Evolutionary conservation across 768 basidiomycete species (phyloP), one percentile per base, ranked within the genome.

Genomic region (Lentinula sp.): DNA sequence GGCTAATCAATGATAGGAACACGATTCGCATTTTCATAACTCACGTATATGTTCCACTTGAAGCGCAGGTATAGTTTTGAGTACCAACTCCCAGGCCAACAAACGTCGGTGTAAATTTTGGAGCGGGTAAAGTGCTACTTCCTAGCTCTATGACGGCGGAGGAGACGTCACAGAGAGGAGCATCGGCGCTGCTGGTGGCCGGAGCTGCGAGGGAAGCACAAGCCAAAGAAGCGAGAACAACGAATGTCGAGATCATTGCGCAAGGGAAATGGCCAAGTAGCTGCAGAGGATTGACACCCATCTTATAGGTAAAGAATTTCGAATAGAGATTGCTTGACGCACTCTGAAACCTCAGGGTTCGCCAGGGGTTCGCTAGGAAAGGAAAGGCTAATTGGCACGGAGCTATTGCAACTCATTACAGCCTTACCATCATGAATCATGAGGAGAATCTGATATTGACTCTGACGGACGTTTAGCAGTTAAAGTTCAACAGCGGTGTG

Each of bases 11-110:
- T 18, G 12, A 33, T 23, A 28, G 36, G 9, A 41, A 42, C 23
- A 13, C 9, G 18, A 28, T 37, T 45, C 0, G 18, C 2, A 7
- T 18, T 45, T 45, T 8, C 7, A 12, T 28, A n/a, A 68, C 79
- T 63, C 61, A 85, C 83, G 75, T 74, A 66, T 73, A 85, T 59
- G 74, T 77, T 57, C 74, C 81, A 48, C 73, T 71, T 46, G 61
- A 67, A 39, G 63, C 68, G 66, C 84, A 85, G 36, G 81, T 84
- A 68, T 84, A 85, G 67, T 84, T 84, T 66, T 84, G 83, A 18
- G 75, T 76, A 23, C 82, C 80, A 53, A 82, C 68, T 8, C 72
- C 81, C 20, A 83, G 67, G 15, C 73, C 76, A 54, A 84, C 74
- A 67, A 73, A 81, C 8, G 70, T 72, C 0, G 76, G 71, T 0